Evolutionary conservation across 2,329 filamentous ascomycete species (phyloP).

Genomic region (Lizonia empirigonia): DNA sequence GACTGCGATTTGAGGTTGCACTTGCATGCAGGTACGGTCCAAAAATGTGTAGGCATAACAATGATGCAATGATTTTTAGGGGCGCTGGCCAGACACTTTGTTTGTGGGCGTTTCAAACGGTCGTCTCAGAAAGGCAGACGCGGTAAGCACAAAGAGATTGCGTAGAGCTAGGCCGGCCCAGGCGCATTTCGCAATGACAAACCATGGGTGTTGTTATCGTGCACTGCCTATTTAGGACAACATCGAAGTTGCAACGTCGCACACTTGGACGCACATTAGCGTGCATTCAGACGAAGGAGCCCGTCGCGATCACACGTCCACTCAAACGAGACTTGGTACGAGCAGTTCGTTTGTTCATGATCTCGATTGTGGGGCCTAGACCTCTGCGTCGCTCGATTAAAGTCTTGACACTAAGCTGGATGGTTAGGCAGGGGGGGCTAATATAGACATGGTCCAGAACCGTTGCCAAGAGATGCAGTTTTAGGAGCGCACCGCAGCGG

Average conservation of each 20-base stretch:
- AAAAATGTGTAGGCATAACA: not conserved
- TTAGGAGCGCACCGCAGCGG: slow-evolving; percentile 10
- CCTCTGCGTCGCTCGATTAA: slow-evolving; percentile 5
- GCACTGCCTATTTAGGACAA: slow-evolving; percentile 8
- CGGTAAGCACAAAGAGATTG: not conserved
- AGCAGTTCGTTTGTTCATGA: slow-evolving; percentile 5
- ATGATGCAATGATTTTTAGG: not conserved
- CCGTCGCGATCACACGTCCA: not conserved
- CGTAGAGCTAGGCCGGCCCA: slow-evolving; percentile 10
- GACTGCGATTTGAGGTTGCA: not conserved
- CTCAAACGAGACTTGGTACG: not conserved
- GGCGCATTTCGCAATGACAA: not conserved
- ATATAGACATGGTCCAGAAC: slow-evolving; percentile 24
- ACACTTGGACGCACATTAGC: not conserved
- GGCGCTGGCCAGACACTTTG: not conserved
- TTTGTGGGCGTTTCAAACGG: not conserved
- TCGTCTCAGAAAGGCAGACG: not conserved
- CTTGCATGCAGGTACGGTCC: not conserved
- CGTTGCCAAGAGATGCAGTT: slow-evolving; percentile 34
- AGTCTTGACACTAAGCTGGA: slow-evolving; percentile 10
- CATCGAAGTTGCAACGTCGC: not conserved
- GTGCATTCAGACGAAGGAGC: not conserved
- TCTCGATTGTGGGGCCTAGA: slow-evolving; percentile 16
- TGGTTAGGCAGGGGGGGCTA: not conserved
- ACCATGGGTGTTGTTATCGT: slow-evolving; percentile 10